These are phyloP conservation scores for Candida berthetii DNA, from an alignment of 805 yeast genomes.

Conservation along the genomic window DNA sequence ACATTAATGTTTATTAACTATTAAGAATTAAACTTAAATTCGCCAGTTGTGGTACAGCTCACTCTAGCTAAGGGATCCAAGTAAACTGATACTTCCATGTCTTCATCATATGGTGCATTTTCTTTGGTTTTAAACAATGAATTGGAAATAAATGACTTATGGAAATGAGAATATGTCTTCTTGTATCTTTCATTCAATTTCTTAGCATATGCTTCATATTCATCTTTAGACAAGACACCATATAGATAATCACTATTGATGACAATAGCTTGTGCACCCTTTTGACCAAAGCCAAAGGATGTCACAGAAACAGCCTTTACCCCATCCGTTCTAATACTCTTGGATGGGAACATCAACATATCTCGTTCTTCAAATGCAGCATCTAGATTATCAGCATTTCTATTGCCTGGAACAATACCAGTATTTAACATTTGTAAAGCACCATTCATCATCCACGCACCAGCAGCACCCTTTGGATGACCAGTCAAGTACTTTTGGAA, in stretches of 20 bases:
- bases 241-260: slow-evolving; percentile 91
- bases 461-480: slow-evolving; percentile 99
- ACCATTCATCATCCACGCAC: slow-evolving; percentile 99
- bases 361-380: slow-evolving; percentile 74
- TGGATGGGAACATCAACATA: slow-evolving; percentile 89
- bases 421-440: slow-evolving; percentile 86
- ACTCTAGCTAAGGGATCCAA: slow-evolving; percentile 86
- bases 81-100: slow-evolving; percentile 84
- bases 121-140: slow-evolving; percentile 90
- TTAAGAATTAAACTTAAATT: slow-evolving; percentile 44
- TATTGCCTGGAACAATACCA: slow-evolving; percentile 97
- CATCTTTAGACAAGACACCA: slow-evolving; percentile 67
- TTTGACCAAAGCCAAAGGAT: slow-evolving; percentile 99
- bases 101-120: slow-evolving; percentile 87
- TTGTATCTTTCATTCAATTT: slow-evolving; percentile 80
- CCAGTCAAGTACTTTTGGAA: slow-evolving; percentile 99
- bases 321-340: slow-evolving; percentile 92
- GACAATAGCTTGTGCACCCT: slow-evolving; percentile 94
- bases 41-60: slow-evolving; percentile 28
- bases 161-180: slow-evolving; percentile 91
- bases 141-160: slow-evolving; percentile 88
- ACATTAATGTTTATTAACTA: too few species aligned
- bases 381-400: slow-evolving; percentile 97
- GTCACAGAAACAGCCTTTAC: slow-evolving; percentile 95
- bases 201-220: slow-evolving; percentile 63